Base-by-base conservation (phyloP, 371 early-diverging fungal species). In the Catenaria anguillulae region DNA sequence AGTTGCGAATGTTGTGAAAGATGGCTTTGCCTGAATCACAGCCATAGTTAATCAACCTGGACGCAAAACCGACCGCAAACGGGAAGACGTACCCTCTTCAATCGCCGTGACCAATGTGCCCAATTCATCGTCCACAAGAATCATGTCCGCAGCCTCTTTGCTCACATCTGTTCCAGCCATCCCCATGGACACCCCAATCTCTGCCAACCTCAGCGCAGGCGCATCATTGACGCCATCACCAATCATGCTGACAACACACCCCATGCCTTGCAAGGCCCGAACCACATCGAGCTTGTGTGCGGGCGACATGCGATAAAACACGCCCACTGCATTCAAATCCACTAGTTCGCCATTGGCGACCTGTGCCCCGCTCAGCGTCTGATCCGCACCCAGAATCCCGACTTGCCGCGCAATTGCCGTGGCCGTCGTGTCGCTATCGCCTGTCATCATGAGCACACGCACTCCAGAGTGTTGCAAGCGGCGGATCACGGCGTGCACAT, bases 131-230 rank as follows among this genome's bases (percentile, higher is more conserved):
- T 91, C 84, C 15, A 88, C 87, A 45, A 96, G 74, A 63, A 93
- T 89, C 84, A 93, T 89, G 66, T 92, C 90, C 0, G 93, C 87
- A 2, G 92, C 90, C 70, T 93, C 89, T 65, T 90, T 89, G 29
- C 90, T 80, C 3, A 92, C 91, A 69, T 92, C 92, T 0, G 93
- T 88, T 12, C 92, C 93, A 62, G 83, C 82, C 62, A 84, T 79
- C 35, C 92, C 92, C 92, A 92, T 89, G 0, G 90, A 85, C 45
- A 92, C 86, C 65, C 93, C 93, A 66, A 92, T 88, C 67, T 90
- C 89, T 19, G 97, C 89, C 65, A 87, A 74, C 63, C 84, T 82
- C 26, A 96, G 69, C 6, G 97, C 94, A 17, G 89, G 90, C 0
- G 89, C 89, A 76, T 96, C 97, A 67, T 91, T 93, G n/a, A 90